A percentile compares a stretch with the other conserved stretches of the same genome.
phyloP scores from a whole-genome alignment of 2,329 filamentous ascomycete species.

The Talaromyces sp. region DNA sequence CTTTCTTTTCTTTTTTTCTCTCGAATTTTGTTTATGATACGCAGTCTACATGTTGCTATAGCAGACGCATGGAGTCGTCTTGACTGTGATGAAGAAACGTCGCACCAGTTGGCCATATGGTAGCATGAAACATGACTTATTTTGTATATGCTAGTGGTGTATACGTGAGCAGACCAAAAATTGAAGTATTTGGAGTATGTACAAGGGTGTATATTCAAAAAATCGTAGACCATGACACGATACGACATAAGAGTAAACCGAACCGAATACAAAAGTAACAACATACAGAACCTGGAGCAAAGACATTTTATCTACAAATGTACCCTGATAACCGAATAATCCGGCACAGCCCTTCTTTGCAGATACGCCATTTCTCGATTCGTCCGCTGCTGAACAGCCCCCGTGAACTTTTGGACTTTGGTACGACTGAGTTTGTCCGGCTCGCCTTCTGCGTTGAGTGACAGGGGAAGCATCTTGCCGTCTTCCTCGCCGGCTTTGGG shows the following conservation, averaged over 20 bases:
- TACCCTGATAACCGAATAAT: slow-evolving; percentile 79
- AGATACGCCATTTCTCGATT: slow-evolving; percentile 70
- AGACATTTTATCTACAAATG: slow-evolving; percentile 48
- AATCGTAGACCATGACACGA: not conserved
- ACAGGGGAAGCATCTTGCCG: slow-evolving; percentile 61
- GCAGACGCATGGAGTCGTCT: not conserved
- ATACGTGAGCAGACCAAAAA: not conserved
- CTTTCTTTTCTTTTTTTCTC: too few species aligned
- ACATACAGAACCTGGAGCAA: not conserved
- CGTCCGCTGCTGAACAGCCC: slow-evolving; percentile 65
- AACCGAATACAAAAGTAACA: not conserved
- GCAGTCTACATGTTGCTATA: not conserved
- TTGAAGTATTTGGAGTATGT: not conserved
- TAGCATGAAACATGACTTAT: not conserved
- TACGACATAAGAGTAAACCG: not conserved
- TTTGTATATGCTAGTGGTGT: not conserved
- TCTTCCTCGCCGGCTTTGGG: slow-evolving; percentile 27
- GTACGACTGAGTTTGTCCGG: slow-evolving; percentile 33
- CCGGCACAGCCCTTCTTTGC: slow-evolving; percentile 71
- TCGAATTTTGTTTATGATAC: not conserved
- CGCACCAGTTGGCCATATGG: not conserved
- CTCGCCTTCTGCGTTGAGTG: slow-evolving; percentile 55
- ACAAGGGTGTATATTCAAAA: not conserved
- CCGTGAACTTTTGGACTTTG: slow-evolving; percentile 57
- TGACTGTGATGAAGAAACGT: not conserved